Evolutionary conservation across 2,329 filamentous ascomycete genomes (phyloP), one percentile per base, ranked within the genome.

Genomic region (Cercospora nicotianae): DNA sequence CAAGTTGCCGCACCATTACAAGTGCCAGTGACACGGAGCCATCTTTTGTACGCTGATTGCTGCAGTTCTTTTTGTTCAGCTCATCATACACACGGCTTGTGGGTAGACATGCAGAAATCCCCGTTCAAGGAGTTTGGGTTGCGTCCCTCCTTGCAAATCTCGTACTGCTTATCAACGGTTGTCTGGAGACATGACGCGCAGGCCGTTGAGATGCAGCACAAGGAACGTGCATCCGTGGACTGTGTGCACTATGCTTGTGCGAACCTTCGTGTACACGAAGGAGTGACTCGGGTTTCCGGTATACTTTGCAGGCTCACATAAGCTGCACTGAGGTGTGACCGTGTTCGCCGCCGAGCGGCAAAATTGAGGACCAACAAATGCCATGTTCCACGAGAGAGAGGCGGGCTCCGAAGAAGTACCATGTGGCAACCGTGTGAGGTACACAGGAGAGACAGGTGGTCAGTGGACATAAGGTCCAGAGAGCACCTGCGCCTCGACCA

Each of bases 161-260:
- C 23, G 23, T 26, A 55, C 20, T 55, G 23, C 23, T 48, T 48
- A 10, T 48, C 42, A 55, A 39, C 20, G 58, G 16, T 33, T 28
- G 58, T 42, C 12, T 42, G 58, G 31, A 60, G 18, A 60, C 58
- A 60, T 18, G 28, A 60, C 58, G 58, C 58, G 58, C 31, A 36
- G 33, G 58, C n/a, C 58, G 33, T 60, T 45, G 58, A 60, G 20
- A 28, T 18, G 39, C 23, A 42, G 2, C 18, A 42, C 18, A 60
- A 28, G 39, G 58, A 33, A 60, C 58, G 33, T 23, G 58, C 58
- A 42, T 60, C 12, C 1, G 7, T 8, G 18, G 9, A 36, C 13
- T 28, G 33, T 26, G 12, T 36, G n/a, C n/a, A 39, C 13, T 60
- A 23, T 39, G 20, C 13, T 39, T 26, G 28, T 60, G 58, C 58